These are phyloP conservation scores for Dinochytrium kinnereticum DNA, from an alignment of 371 early-diverging fungal genomes.

Conservation along the genomic window DNA sequence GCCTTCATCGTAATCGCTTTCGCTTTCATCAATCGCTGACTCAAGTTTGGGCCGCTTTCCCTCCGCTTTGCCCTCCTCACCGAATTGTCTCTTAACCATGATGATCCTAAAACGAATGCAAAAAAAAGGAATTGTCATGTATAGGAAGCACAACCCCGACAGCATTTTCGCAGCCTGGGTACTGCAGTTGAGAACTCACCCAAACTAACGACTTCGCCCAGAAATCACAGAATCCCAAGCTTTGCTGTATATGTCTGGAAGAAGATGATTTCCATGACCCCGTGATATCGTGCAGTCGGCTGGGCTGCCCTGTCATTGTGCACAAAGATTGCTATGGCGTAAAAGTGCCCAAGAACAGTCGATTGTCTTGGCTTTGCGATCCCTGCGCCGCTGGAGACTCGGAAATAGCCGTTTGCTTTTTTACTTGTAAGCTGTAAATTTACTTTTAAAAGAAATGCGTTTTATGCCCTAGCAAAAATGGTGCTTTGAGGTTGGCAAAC, in stretches of 20 bases:
- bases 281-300: constrained; percentile 22
- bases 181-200: too few relatives aligned
- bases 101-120: too few relatives aligned
- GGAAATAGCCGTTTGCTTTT: constrained; percentile 16
- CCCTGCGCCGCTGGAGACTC: constrained; percentile 21
- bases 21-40: too few relatives aligned
- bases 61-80: too few relatives aligned
- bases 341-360: neutral
- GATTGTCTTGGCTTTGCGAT: constrained; percentile 28
- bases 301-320: constrained; percentile 29
- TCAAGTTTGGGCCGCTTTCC: too few relatives aligned
- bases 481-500: constrained; percentile 25
- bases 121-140: too few relatives aligned
- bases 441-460: constrained; percentile 27
- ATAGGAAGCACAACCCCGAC: too few relatives aligned
- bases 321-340: constrained; percentile 36
- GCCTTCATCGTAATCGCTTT: too few relatives aligned
- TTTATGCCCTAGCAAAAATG: constrained; percentile 34
- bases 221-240: constrained; percentile 28
- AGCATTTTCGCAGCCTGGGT: too few relatives aligned
- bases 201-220: too few relatives aligned
- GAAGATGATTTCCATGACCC: constrained; percentile 6
- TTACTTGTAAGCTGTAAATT: neutral
- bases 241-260: constrained; percentile 37
- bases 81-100: too few relatives aligned